Evolutionary conservation across 2,329 filamentous ascomycete genomes (phyloP).

Genomic region (Aquanectria penicillioides): DNA sequence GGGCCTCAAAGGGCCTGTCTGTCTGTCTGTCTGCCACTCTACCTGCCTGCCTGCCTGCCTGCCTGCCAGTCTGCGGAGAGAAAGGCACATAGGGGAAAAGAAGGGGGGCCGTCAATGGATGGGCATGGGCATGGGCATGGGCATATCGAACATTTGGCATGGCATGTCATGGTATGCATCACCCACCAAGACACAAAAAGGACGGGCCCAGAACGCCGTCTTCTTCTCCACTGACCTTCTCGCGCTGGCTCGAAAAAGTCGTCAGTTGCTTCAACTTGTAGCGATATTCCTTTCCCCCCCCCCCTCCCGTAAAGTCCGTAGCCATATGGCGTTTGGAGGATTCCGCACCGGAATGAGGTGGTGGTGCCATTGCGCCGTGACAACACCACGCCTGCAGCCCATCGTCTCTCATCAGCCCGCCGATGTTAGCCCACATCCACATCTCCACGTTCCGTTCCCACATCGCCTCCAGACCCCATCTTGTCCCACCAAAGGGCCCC

Average conservation of each 20-base stretch:
- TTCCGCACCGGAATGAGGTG: not conserved
- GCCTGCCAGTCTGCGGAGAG: no score
- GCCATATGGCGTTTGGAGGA: not conserved
- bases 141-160: no score
- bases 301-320: no score
- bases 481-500: no score
- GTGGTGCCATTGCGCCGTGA: constrained; percentile 35
- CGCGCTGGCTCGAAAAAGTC: no score
- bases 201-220: not conserved
- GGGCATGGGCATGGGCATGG: no score
- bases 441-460: constrained; percentile 15
- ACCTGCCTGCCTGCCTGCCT: no score
- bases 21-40: no score
- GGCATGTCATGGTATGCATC: not conserved
- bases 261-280: not conserved
- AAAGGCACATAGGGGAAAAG: not conserved
- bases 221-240: no score
- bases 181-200: not conserved
- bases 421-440: constrained; percentile 14
- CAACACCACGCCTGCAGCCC: constrained; percentile 37
- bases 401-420: constrained; percentile 1
- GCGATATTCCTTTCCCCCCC: no score
- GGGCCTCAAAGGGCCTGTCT: no score
- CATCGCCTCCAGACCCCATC: no score
- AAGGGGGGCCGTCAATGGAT: not conserved